phyloP scores from a whole-genome alignment of 202 grass and related monocot genomes.

The Schoenoplectus triqueter region DNA sequence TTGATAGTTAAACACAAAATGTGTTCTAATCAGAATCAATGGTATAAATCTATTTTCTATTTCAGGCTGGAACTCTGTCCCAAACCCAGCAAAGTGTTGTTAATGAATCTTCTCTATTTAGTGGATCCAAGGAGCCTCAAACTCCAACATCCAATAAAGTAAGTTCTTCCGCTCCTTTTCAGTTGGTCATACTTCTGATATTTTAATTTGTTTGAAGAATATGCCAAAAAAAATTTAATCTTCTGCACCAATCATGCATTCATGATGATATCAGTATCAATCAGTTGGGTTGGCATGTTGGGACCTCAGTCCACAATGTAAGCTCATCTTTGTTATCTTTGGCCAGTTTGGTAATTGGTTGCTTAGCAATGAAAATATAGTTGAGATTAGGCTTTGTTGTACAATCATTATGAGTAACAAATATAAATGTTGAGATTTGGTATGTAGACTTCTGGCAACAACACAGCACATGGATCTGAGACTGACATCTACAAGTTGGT shows the following conservation, averaged over 20 bases:
- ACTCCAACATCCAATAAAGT: conserved; percentile 55
- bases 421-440: conserved; percentile 23
- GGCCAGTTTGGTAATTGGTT: not conserved
- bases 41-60: conserved; percentile 8
- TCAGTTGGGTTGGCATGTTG: conserved; percentile 12
- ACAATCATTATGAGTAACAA: conserved; percentile 24
- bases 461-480: conserved; percentile 37
- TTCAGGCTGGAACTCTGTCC: conserved; percentile 52
- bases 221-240: not conserved
- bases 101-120: conserved; percentile 41
- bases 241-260: not conserved
- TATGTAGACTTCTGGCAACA: conserved; percentile 21
- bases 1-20: not conserved
- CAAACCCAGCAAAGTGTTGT: conserved; percentile 42
- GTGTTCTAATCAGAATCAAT: conserved; percentile 22
- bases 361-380: conserved; percentile 15
- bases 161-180: conserved; percentile 24
- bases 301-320: conserved; percentile 12
- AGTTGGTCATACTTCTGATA: not conserved
- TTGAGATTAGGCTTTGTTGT: not conserved
- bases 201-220: not conserved
- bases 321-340: not conserved
- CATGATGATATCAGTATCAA: not conserved
- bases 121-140: conserved; percentile 45
- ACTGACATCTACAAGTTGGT: conserved; percentile 67